Evolutionary conservation across 2,329 filamentous ascomycete species (phyloP), one percentile per base, ranked within the genome.

Genomic region (Aspergillus piperis): DNA sequence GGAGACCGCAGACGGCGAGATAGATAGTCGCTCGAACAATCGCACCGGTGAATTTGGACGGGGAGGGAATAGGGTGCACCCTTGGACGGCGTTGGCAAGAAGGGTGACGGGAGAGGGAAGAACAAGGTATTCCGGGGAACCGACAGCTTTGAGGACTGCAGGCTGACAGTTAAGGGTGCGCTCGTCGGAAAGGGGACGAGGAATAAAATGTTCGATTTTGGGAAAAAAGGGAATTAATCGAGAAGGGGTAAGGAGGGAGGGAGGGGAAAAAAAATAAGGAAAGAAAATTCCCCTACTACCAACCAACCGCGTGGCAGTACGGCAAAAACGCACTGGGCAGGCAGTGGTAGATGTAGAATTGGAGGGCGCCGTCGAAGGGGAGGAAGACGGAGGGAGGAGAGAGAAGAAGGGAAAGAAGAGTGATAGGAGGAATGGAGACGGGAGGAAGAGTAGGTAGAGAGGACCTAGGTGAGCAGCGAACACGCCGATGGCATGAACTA

Each of bases 221-320:
- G 38, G 54, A 15, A 56, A 58, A 54, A 60, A 59, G 39, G 39
- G 54, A 66, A 56, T 54, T 50, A 57, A 63, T 63, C 44, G 30
- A 58, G 21, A 62, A 25, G 51, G 50, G 42, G 60, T 39, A 55
- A 42, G 61, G 53, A 52, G 44, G 58, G 50, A 56, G 36, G 50
- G 58, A 58, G 53, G 54, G 55, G 36, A 56, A 57, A 47, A 59
- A 59, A 54, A 55, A 50, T 32, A 59, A 57, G 48, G 17, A 41
- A 54, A 48, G 48, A 57, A 60, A 57, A 55, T 44, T 62, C 62
- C 67, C 53, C 61, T 55, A 54, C 59, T 62, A 62, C 64, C 67
- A 62, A 70, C 67, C 68, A 66, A 68, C 65, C 69, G 67, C 68
- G 68, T 65, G 61, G 64, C 67, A 73, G 72, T 71, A 71, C 69